Conservation (phyloP, 164 flowering plant species). For the Piper betle region DNA sequence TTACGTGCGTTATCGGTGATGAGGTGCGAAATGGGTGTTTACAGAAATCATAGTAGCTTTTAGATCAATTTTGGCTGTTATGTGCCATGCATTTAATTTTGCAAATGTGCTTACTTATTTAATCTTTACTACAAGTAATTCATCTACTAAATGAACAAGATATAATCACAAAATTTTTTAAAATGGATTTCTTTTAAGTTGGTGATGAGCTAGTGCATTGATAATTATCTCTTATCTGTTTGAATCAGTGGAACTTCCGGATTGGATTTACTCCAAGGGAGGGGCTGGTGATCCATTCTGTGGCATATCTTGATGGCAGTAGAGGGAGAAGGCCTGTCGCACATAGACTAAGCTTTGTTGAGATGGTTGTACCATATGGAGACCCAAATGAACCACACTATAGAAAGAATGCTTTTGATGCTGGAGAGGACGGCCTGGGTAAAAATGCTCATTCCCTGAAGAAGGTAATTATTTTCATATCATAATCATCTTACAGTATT, state of each 20-base stretch:
- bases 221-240: not conserved
- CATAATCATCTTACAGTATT: not conserved
- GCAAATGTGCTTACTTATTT: not conserved
- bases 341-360: conserved; percentile 84
- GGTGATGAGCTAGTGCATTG: not conserved
- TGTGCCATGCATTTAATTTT: not conserved
- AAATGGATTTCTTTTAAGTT: not conserved
- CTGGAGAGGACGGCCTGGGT: conserved; percentile 94
- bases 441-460: conserved; percentile 91
- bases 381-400: conserved; percentile 94
- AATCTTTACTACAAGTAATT: not conserved
- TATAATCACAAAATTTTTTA: not conserved
- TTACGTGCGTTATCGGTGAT: too few species aligned
- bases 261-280: conserved; percentile 86
- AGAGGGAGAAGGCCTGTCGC: conserved; percentile 82
- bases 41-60: not conserved
- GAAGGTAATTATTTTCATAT: conserved; percentile 30
- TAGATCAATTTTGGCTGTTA: not conserved
- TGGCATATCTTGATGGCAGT: conserved; percentile 89
- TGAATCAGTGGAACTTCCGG: conserved; percentile 77
- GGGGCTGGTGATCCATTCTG: conserved; percentile 76
- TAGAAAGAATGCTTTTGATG: conserved; percentile 94
- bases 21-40: too few species aligned
- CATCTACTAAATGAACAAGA: too few species aligned
- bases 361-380: conserved; percentile 95